Base-by-base conservation (phyloP, 768 basidiomycete genomes). In the Pulveroboletus sp. region DNA sequence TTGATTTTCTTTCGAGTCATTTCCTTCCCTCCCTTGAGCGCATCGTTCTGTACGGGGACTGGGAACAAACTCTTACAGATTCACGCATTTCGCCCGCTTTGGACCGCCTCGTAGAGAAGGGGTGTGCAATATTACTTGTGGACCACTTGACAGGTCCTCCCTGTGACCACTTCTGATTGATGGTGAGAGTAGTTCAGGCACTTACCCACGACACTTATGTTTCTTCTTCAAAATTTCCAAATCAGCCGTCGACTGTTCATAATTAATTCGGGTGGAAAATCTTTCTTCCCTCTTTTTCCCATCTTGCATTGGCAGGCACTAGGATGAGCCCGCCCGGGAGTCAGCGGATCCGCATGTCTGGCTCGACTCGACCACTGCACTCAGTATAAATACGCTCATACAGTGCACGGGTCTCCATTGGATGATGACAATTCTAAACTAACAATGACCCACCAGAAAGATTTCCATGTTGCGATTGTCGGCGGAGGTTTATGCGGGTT, bases 401-500 rank as follows among this genome's bases (percentile, higher is more conserved):
- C 15, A 28, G 3, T 11, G 21, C 4, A 21, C 21, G 15, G 31
- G 21, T 27, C 28, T 52, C 40, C 17, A 28, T 7, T 11, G 10
- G 32, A 35, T 2, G 4, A 21, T 21, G 4, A 21, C 21, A 21
- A 21, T 21, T 49, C 36, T 30, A 37, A 30, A 10, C 35, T 33
- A 14, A 4, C 18, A 18, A 43, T 51, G 49, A 8, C 36, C 7
- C 40, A 28, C 43, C 44, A 46, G 24, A 76, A 76, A 52, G 71
- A 74, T 57, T 74, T 80, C 53, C 65, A 67, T 27, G 69, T 82
- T 27, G 79, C 78, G 1, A 74, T 82, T 30, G 69, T 82, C 3
- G 80, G 81, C 21, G 79, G 79, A 18, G 80, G 81, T 10, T 73
- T 82, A 62, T 76, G 73, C 49, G 79, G 80, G 8, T 61, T 82